Evolutionary conservation across 306 rosid species (phyloP), one percentile per base, ranked within the genome.

Genomic region (Trifolium repens): DNA sequence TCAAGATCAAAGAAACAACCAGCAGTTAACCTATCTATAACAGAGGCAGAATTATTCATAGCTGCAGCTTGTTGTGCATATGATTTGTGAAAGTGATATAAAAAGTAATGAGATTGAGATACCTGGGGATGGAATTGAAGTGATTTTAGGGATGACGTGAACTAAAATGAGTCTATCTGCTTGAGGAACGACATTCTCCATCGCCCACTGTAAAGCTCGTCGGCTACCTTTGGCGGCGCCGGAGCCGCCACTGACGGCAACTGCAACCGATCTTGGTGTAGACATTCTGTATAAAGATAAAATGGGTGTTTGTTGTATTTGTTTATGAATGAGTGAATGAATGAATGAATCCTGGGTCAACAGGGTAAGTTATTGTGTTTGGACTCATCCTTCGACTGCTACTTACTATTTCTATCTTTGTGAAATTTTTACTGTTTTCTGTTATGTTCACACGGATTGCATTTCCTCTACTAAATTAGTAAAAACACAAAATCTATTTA

Each of bases 181-280:
- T 74, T 68, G 80, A 78, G 89, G 87, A 68, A 85, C 75, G 19
- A 90, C 90, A 85, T 94, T 90, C 74, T 87, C 82, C 69, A 84
- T 82, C 42, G 98, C 91, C 98, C 98, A 91, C 54, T 52, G 82
- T 15, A 94, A 88, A 11, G 98, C 97, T 70, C 97, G 85, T 30
- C 83, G 82, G 89, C 98, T 94, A 30, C 87, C 93, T 63, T 49
- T 84, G 54, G 89, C 86, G 22, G 83, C 75, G 61, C 86, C 84
- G 72, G 85, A 58, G 32, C 61, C 84, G 16, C 90, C 87, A 11
- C 83, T 84, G 30, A 91, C 91, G 62, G 96, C 98, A 24, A 94
- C 94, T 5, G 91, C 92, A 24, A 94, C 91, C 9, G 94, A 84
- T 80, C 81, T 82, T 89, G 82, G 81, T 54, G 69, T 66, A 4